phyloP scores from a whole-genome alignment of 1,284 basidiomycete genomes.

The Cerrena zonata region DNA sequence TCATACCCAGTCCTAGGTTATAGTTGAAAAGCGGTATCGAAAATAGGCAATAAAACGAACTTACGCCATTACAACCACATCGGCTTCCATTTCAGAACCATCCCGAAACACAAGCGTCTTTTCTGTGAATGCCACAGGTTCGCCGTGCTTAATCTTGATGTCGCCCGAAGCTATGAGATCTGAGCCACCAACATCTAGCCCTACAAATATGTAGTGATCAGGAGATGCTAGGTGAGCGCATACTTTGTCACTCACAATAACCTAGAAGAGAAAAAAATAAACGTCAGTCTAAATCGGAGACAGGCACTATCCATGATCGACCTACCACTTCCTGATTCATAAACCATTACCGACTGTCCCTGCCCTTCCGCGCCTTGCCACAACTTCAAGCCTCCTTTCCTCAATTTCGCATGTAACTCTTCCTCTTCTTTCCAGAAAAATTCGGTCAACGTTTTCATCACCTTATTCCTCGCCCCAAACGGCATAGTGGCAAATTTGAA shows the following conservation, averaged over 20 bases:
- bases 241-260: slow-evolving; percentile 22
- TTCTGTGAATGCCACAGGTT: slow-evolving; percentile 46
- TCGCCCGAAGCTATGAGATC: slow-evolving; percentile 56
- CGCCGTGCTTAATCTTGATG: slow-evolving; percentile 67
- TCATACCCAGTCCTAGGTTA: slow-evolving; percentile 10
- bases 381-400: slow-evolving; percentile 51
- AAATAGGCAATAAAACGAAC: slow-evolving; percentile 8
- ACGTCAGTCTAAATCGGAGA: neutral
- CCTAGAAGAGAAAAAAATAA: slow-evolving; percentile 15
- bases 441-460: slow-evolving; percentile 18
- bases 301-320: no score
- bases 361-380: slow-evolving; percentile 51
- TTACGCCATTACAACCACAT: slow-evolving; percentile 61
- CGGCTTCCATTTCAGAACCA: slow-evolving; percentile 54
- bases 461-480: slow-evolving; percentile 30
- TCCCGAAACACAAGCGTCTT: slow-evolving; percentile 57
- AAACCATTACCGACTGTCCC: slow-evolving; percentile 40
- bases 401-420: slow-evolving; percentile 51
- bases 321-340: slow-evolving; percentile 33
- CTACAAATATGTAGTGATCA: no score
- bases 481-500: slow-evolving; percentile 39
- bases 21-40: slow-evolving; percentile 30
- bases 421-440: slow-evolving; percentile 26
- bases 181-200: slow-evolving; percentile 36
- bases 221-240: slow-evolving; percentile 11